Conservation (phyloP, 176 grass and related monocot species). For the Tillandsia leiboldiana region DNA sequence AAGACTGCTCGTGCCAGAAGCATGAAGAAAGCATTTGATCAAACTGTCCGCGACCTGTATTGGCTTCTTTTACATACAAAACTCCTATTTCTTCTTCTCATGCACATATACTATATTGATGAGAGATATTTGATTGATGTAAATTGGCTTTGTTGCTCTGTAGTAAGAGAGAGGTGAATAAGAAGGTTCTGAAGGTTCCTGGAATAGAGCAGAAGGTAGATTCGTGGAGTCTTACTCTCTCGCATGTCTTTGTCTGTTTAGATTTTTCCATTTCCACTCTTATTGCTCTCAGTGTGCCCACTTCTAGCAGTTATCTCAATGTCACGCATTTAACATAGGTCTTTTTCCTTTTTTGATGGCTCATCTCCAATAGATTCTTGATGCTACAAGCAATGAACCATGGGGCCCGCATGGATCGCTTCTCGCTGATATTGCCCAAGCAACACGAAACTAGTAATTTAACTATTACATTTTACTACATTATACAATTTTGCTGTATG, state of each 20-base stretch:
- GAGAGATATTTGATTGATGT: background rate
- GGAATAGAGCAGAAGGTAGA: slow-evolving; percentile 84
- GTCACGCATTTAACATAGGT: background rate
- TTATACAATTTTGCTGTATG: background rate
- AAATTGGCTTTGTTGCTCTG: background rate
- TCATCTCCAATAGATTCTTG: slow-evolving; percentile 47
- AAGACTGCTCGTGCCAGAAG: background rate
- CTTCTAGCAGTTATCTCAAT: background rate
- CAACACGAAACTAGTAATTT: slow-evolving; percentile 64
- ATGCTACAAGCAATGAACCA: slow-evolving; percentile 96
- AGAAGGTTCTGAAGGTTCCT: slow-evolving; percentile 75
- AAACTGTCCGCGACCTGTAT: slow-evolving; percentile 22
- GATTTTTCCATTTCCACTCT: background rate
- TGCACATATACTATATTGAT: background rate
- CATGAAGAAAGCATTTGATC: slow-evolving; percentile 23
- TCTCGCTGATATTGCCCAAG: slow-evolving; percentile 78
- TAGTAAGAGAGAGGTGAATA: slow-evolving; percentile 88
- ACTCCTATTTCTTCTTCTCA: background rate
- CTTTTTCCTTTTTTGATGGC: background rate
- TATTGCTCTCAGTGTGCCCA: background rate
- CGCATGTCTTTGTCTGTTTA: background rate
- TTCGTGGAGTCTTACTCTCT: background rate
- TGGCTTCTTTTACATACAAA: background rate
- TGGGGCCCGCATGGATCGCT: slow-evolving; percentile 96
- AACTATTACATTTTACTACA: background rate